Evolutionary conservation across 1,284 basidiomycete species (phyloP).

Genomic region (Cryptococcus amylolentus): DNA sequence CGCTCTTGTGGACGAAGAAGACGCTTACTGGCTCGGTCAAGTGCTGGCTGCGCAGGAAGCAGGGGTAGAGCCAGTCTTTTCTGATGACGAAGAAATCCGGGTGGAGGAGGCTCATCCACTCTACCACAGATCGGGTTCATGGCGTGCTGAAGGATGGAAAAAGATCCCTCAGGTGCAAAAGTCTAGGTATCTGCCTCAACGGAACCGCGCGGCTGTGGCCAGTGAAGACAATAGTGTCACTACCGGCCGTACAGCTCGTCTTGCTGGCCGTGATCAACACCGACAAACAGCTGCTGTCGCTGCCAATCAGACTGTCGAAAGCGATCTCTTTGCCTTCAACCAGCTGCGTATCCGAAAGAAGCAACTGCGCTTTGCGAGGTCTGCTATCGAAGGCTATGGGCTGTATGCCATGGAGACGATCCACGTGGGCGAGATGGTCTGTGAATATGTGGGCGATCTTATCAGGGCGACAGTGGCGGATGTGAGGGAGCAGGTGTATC

Average conservation of each 20-base stretch:
- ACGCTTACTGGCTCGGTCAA: slow-evolving; percentile 72
- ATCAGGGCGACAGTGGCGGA: slow-evolving; percentile 94
- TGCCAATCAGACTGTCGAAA: slow-evolving; percentile 48
- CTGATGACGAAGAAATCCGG: slow-evolving; percentile 25
- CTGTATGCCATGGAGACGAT: slow-evolving; percentile 94
- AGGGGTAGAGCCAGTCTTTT: slow-evolving; percentile 20
- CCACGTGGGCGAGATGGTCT: slow-evolving; percentile 94
- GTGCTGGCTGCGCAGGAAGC: slow-evolving; percentile 56
- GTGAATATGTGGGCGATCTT: slow-evolving; percentile 98
- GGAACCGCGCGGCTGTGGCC: slow-evolving; percentile 56
- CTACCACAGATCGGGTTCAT: slow-evolving; percentile 33
- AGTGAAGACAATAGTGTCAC: slow-evolving; percentile 54
- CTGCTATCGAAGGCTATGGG: slow-evolving; percentile 98
- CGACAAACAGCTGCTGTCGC: slow-evolving; percentile 59
- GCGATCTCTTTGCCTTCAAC: slow-evolving; percentile 79
- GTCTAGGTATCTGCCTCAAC: slow-evolving; percentile 68
- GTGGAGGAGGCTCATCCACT: slow-evolving; percentile 31
- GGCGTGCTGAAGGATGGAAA: slow-evolving; percentile 88
- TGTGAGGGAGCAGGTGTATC: slow-evolving; percentile 93
- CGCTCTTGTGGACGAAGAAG: slow-evolving; percentile 84
- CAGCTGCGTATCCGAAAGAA: slow-evolving; percentile 98
- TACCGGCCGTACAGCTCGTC: slow-evolving; percentile 85
- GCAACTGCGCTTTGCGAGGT: slow-evolving; percentile 90
- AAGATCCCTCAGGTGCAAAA: slow-evolving; percentile 90
- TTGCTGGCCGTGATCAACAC: slow-evolving; percentile 94